These are phyloP conservation scores for Penicillium riverlandense DNA, from an alignment of 495 filamentous ascomycete species.

Conservation along the genomic window DNA sequence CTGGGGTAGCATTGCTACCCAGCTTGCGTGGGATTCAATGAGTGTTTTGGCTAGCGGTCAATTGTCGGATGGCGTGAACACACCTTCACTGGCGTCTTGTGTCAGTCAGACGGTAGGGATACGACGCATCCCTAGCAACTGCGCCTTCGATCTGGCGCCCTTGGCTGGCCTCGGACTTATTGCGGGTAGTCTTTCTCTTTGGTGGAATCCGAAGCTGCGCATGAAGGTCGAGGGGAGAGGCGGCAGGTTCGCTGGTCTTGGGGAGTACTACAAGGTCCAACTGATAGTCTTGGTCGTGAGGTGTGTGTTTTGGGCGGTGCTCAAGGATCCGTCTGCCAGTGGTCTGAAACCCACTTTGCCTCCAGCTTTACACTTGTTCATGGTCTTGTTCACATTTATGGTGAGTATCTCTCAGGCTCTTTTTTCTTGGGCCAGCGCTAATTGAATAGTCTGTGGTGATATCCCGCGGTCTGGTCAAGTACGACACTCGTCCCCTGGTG, in stretches of 20 bases:
- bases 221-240: constrained; percentile 55
- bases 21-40: constrained; percentile 35
- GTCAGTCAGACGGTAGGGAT: constrained; percentile 14
- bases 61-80: constrained; percentile 6
- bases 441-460: constrained; percentile 25
- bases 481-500: constrained; percentile 49
- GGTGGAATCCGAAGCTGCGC: constrained; percentile 72
- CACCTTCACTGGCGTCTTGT: constrained; percentile 16
- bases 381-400: constrained; percentile 44
- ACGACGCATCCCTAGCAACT: constrained; percentile 16
- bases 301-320: constrained; percentile 42
- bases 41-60: constrained; percentile 16
- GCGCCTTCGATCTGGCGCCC: constrained; percentile 24
- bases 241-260: constrained; percentile 56
- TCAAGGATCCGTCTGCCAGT: constrained; percentile 40
- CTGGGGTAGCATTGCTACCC: constrained; percentile 42
- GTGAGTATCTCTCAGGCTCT: constrained; percentile 34
- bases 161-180: constrained; percentile 41
- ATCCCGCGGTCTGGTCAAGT: constrained; percentile 45
- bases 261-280: constrained; percentile 65
- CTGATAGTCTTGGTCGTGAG: constrained; percentile 52
- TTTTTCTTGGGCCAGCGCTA: constrained; percentile 6
- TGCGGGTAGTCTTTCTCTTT: constrained; percentile 50
- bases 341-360: constrained; percentile 30
- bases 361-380: constrained; percentile 49